Evolutionary conservation across 768 basidiomycete species (phyloP), one percentile per base, ranked within the genome.

Genomic region (Antrodiella citrinella): DNA sequence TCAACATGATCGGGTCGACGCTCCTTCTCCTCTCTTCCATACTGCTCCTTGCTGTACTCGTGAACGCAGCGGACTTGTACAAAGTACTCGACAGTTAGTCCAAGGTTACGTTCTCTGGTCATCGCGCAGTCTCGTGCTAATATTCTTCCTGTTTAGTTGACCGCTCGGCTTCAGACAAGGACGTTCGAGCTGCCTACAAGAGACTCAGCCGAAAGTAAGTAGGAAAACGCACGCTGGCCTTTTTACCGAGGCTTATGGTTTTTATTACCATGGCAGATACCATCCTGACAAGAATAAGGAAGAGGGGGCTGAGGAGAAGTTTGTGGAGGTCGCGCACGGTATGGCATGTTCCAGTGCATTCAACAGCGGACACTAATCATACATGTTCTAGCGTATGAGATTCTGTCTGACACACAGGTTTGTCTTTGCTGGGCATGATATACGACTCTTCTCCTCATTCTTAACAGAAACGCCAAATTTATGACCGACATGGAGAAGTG

Each of bases 241-340:
- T 21, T 21, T 41, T 38, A 18, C 23, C 4, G 24, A 19, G 2
- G 18, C 50, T 47, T 4, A 51, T 13, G 25, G 18, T 35, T 12
- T 24, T 44, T 9, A 10, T 10, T 35, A 19, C 41, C 57, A 53
- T 30, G 53, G 49, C 26, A 64, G 61, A 47, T 64, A 78, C 50
- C 94, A 98, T 61, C 95, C 95, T 0, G 95, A 99, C 74, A 96
- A 95, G 73, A 96, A 94, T 67, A 86, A 84, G 59, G 88, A 87
- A 13, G 77, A 82, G 49, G 82, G 72, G 2, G 88, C 92, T 11
- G 85, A 92, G 61, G 79, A 79, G 49, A 86, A 76, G 62, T 98
- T 98, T 64, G 90, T 96, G 19, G 84, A 95, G 55, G 85, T 96
- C 61, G 86, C 92, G 18, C 81, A 85, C 60, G 92, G 93, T 93